Conservation (phyloP, 805 yeast species). For the Kodamaea hsintzibuensis region DNA sequence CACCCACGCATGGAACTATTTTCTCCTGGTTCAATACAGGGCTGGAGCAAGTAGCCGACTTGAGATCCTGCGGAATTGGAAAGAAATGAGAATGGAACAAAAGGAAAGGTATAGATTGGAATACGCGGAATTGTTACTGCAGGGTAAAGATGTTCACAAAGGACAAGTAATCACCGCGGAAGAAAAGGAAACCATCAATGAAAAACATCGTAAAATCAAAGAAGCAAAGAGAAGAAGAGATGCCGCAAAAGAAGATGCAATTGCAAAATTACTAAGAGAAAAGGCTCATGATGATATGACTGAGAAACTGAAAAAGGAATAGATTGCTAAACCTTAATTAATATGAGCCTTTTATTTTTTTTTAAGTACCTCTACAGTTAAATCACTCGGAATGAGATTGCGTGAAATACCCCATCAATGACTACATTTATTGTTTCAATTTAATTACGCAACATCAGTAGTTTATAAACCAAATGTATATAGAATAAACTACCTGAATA, state of each 20-base stretch:
- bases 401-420: not conserved
- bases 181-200: conserved; percentile 21
- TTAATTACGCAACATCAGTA: no score
- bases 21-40: conserved; percentile 17
- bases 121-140: conserved; percentile 24
- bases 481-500: no score
- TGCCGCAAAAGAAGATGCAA: conserved; percentile 1
- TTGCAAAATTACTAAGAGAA: conserved; percentile 5
- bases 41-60: conserved; percentile 13
- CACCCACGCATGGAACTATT: conserved; percentile 41
- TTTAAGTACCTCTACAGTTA: no score
- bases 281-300: conserved; percentile 3
- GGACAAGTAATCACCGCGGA: conserved; percentile 31
- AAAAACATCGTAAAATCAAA: conserved; percentile 13
- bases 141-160: conserved; percentile 30
- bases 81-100: conserved; percentile 23
- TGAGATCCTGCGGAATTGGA: conserved; percentile 26
- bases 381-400: not conserved
- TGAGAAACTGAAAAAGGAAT: not conserved
- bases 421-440: no score
- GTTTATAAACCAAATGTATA: no score
- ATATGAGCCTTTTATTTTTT: no score
- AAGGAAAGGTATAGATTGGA: conserved; percentile 30
- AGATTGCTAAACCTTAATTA: not conserved
- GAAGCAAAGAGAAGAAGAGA: conserved; percentile 10